Conservation (phyloP, 352 stramenopile species). For the Pythium vanterpoolii region DNA sequence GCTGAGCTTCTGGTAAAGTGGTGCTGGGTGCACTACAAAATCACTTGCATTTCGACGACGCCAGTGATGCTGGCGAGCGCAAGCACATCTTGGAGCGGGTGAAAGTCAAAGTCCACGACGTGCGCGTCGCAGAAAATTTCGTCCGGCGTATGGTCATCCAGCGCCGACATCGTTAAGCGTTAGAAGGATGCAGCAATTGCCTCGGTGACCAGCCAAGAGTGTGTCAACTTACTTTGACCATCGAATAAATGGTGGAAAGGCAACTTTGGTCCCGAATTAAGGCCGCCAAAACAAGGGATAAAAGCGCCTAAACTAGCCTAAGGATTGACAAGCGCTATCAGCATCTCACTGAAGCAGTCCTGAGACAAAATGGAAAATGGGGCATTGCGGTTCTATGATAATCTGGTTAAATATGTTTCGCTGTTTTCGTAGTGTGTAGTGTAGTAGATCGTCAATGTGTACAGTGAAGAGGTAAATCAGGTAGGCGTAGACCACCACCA, state of each 20-base stretch:
- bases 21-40: background rate
- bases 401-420: conserved; percentile 20
- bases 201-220: conserved; percentile 5
- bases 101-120: conserved; percentile 87
- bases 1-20: background rate
- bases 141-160: conserved; percentile 75
- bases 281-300: conserved; percentile 6
- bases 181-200: background rate
- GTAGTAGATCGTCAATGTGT: conserved; percentile 18
- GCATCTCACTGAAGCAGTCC: too few species aligned
- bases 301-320: background rate
- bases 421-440: conserved; percentile 5
- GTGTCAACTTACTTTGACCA: background rate
- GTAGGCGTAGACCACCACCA: background rate
- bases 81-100: conserved; percentile 66
- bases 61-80: conserved; percentile 71
- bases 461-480: background rate
- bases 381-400: too few species aligned
- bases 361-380: too few species aligned
- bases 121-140: conserved; percentile 74
- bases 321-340: too few species aligned
- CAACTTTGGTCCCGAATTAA: conserved; percentile 14
- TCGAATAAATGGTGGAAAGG: conserved; percentile 22
- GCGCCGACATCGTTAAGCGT: conserved; percentile 36
- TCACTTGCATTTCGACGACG: conserved; percentile 72